Evolutionary conservation across 2,329 filamentous ascomycete species (phyloP).

Genomic region (Geosmithia morbida): DNA sequence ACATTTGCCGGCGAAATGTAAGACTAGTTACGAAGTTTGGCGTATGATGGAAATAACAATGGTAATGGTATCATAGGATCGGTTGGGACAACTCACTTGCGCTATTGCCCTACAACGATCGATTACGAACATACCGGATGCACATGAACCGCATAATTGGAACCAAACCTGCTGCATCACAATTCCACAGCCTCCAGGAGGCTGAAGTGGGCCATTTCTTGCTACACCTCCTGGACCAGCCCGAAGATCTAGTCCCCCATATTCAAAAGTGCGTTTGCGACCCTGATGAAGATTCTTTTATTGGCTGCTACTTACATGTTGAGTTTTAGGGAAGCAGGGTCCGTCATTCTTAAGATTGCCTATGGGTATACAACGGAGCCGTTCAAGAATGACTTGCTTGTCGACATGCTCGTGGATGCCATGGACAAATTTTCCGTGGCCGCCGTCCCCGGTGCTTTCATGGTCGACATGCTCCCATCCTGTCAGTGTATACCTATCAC

Average conservation of each 20-base stretch:
- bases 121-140: conserved; percentile 11
- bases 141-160: conserved; percentile 13
- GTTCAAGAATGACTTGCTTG: conserved; percentile 6
- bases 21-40: conserved; percentile 7
- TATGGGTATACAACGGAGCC: conserved; percentile 9
- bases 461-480: conserved; percentile 10
- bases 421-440: conserved; percentile 9
- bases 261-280: conserved; percentile 4
- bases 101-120: conserved; percentile 8
- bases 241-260: conserved; percentile 3
- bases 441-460: conserved; percentile 7
- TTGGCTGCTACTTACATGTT: too few species aligned
- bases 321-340: conserved; percentile 1
- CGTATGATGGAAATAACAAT: neutral
- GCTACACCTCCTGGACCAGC: conserved; percentile 3
- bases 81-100: conserved; percentile 10
- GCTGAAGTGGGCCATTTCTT: conserved; percentile 4
- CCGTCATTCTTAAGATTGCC: conserved; percentile 5
- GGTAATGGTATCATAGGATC: neutral
- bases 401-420: conserved; percentile 7
- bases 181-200: conserved; percentile 5
- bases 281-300: too few species aligned
- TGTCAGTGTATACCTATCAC: neutral
- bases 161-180: conserved; percentile 8
- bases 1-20: conserved; percentile 9